Evolutionary conservation across 2,329 filamentous ascomycete genomes (phyloP).

Genomic region (Penicillium sp.): DNA sequence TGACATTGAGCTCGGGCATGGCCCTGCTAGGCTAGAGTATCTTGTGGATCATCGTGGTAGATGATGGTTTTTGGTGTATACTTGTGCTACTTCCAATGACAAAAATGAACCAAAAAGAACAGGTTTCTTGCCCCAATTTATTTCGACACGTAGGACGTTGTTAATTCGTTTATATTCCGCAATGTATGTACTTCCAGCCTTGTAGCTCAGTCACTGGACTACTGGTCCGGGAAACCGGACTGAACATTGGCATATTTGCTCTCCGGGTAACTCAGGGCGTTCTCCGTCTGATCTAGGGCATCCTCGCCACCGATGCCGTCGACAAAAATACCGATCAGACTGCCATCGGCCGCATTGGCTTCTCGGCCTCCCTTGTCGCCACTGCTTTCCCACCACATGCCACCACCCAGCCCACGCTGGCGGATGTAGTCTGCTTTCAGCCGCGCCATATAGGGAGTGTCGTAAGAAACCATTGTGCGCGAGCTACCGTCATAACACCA

Average conservation of each 20-base stretch:
- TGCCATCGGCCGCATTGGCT: conserved; percentile 48
- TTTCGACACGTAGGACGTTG: too few species aligned
- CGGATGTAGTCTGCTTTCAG: conserved; percentile 73
- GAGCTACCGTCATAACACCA: conserved; percentile 71
- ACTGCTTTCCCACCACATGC: conserved; percentile 95
- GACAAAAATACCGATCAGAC: conserved; percentile 64
- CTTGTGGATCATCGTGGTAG: conserved; percentile 19
- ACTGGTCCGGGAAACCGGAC: conserved; percentile 26
- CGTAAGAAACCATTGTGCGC: conserved; percentile 74
- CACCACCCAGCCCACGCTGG: conserved; percentile 70
- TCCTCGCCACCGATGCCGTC: conserved; percentile 36
- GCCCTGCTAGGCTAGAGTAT: conserved; percentile 10
- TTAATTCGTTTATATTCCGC: background rate
- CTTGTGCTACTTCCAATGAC: conserved; percentile 20
- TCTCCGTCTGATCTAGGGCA: conserved; percentile 37
- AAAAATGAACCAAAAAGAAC: conserved; percentile 10
- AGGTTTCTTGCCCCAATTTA: conserved; percentile 1
- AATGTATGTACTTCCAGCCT: background rate
- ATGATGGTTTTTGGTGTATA: conserved; percentile 17
- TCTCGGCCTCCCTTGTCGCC: conserved; percentile 65
- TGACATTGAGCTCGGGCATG: conserved; percentile 15
- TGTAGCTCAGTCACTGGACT: background rate
- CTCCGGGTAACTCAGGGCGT: conserved; percentile 41
- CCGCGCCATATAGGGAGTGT: conserved; percentile 60
- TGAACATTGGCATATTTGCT: conserved; percentile 44